phyloP scores from a whole-genome alignment of 2,329 filamentous ascomycete species.

The Cercospora sesami region DNA sequence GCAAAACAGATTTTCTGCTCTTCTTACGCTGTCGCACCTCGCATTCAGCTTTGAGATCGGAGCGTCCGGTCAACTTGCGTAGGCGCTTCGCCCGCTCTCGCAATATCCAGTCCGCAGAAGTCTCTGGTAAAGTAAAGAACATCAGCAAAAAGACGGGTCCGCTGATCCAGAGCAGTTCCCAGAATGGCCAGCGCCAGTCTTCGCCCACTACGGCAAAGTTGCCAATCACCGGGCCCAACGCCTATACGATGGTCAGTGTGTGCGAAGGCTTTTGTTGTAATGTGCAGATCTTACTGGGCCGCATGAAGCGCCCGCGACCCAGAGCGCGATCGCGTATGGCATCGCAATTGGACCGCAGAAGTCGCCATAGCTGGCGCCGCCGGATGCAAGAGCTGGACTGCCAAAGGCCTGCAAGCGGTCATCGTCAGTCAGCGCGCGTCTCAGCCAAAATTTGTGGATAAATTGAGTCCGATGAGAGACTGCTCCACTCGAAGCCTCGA shows the following conservation, averaged over 20 bases:
- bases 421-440: not conserved
- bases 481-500: not conserved
- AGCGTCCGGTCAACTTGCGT: conserved; percentile 40
- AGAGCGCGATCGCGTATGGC: conserved; percentile 46
- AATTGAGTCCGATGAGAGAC: not conserved
- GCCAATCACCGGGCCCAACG: conserved; percentile 53
- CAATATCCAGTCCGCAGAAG: conserved; percentile 44
- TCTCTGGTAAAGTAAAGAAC: conserved; percentile 62
- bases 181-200: conserved; percentile 14
- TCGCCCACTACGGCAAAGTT: conserved; percentile 9
- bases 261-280: not conserved
- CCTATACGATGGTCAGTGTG: conserved; percentile 26
- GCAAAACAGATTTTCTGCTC: conserved; percentile 1
- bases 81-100: conserved; percentile 42
- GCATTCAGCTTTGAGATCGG: conserved; percentile 22
- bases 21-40: conserved; percentile 1
- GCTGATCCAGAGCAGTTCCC: conserved; percentile 41
- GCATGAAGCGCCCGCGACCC: conserved; percentile 46
- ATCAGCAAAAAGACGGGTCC: conserved; percentile 56
- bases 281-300: conserved; percentile 36
- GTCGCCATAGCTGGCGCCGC: conserved; percentile 58
- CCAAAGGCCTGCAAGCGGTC: conserved; percentile 49
- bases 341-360: conserved; percentile 46
- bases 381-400: conserved; percentile 63
- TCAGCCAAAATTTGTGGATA: not conserved